Evolutionary conservation across 1,284 basidiomycete species (phyloP).

Genomic region (Ceratobasidium sp.): DNA sequence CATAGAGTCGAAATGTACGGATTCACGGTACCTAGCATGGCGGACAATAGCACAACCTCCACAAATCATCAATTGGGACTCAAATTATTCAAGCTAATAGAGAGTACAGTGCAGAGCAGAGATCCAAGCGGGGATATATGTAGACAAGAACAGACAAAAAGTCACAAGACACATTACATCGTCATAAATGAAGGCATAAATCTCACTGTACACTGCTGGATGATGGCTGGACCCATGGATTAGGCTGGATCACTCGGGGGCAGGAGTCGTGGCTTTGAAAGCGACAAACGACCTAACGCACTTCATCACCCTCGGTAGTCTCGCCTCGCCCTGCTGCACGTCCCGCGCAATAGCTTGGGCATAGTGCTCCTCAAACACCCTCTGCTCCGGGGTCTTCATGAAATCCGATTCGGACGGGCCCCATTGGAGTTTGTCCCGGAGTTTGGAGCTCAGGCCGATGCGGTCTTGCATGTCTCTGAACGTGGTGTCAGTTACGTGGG

Average conservation of each 20-base stretch:
- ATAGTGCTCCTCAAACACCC: constrained; percentile 35
- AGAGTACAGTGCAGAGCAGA: constrained; percentile 27
- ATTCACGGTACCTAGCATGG: too few species aligned
- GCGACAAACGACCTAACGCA: constrained; percentile 24
- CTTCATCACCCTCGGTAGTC: constrained; percentile 20
- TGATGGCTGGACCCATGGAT: too few species aligned
- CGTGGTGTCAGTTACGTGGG: not conserved
- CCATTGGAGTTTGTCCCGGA: constrained; percentile 29
- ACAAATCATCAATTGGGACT: not conserved
- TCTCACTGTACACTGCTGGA: not conserved
- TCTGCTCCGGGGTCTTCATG: constrained; percentile 23
- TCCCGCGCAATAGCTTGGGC: constrained; percentile 15
- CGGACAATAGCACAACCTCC: too few species aligned
- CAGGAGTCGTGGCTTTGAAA: constrained; percentile 4
- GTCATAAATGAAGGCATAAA: constrained; percentile 39
- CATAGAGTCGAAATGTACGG: too few species aligned
- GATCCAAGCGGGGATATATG: constrained; percentile 2
- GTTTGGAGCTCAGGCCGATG: constrained; percentile 8
- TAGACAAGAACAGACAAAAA: too few species aligned
- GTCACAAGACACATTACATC: constrained; percentile 15
- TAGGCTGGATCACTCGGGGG: constrained; percentile 4
- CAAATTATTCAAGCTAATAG: constrained; percentile 30
- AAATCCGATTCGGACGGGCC: constrained; percentile 32
- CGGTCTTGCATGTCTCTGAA: constrained; percentile 31
- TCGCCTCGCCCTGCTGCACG: constrained; percentile 1